phyloP scores from a whole-genome alignment of 768 basidiomycete species.

The Ramaria sp. region DNA sequence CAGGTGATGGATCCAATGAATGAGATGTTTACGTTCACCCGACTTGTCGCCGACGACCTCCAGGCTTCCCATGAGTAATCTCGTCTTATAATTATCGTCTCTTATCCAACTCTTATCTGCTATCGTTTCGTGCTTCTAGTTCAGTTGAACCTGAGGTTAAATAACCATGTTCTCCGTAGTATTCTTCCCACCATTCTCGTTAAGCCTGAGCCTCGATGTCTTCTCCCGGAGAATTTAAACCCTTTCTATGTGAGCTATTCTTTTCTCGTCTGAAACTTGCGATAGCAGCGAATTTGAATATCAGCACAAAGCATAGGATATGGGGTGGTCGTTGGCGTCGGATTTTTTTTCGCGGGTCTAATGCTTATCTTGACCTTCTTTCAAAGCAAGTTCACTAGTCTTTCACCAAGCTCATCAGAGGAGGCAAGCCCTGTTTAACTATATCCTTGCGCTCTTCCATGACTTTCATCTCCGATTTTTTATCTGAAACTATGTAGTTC shows the following conservation, averaged over 20 bases:
- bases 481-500: not conserved
- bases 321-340: conserved; percentile 39
- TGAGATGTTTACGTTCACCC: too few species aligned
- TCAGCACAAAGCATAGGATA: conserved; percentile 36
- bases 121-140: not conserved
- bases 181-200: too few species aligned
- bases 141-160: not conserved
- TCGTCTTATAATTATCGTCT: too few species aligned
- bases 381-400: conserved; percentile 35
- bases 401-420: conserved; percentile 35
- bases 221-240: not conserved
- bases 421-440: conserved; percentile 23
- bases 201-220: not conserved
- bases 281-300: not conserved
- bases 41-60: too few species aligned
- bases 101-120: not conserved
- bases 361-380: conserved; percentile 35
- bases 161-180: not conserved
- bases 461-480: not conserved
- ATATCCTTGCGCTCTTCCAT: not conserved
- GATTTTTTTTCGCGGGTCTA: conserved; percentile 38
- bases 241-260: not conserved
- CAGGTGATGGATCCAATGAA: not conserved
- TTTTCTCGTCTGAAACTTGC: not conserved
- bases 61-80: too few species aligned